Evolutionary conservation across 495 filamentous ascomycete species (phyloP), one percentile per base, ranked within the genome.

Genomic region (Hypoxylon crocopeplum): DNA sequence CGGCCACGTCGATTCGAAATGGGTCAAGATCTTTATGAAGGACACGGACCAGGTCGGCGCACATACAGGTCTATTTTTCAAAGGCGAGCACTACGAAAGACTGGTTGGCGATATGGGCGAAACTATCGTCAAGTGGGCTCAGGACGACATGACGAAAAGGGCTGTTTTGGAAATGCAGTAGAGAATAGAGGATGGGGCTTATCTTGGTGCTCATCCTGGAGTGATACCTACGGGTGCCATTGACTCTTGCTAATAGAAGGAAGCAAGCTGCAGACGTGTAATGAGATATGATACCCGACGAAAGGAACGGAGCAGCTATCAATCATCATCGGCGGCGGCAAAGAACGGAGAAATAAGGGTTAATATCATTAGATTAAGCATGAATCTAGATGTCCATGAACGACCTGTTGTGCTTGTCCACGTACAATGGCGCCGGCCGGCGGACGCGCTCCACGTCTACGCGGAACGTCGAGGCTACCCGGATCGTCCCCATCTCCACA

Each of bases 11-110:
- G 90, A 96, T 67, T 68, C 83, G 24, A 81, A 83, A 39, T 96
- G 92, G 92, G 72, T 88, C 2, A 79, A 85, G 27, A 78, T 96
- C 0, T 86, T 82, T 66, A 93, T 97, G 88, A 81, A 86, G 24
- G 85, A 85, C 29, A 86, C 93, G 40, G 91, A 96, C 66, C 89
- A 96, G 65, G 89, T 96, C 3, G 85, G 81, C 6, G 92, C 92
- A 2, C 92, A 97, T 69, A 92, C 89, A 46, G 86, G 89, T 2
- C 74, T 97, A 50, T 97, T 97, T 69, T 84, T 91, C 33, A 75
- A 83, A 0, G 82, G 79, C 0, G 77, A 77, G 27, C 81, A 90
- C 33, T 95, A 97, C 69, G 89, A 93, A 66, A 69, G 71, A 59
- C 74, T 96, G 8, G 87, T 95, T 30, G 87, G 85, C 1, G 90